Evolutionary conservation across 257 asterid species (phyloP).

Genomic region (Rehmannia glutinosa): DNA sequence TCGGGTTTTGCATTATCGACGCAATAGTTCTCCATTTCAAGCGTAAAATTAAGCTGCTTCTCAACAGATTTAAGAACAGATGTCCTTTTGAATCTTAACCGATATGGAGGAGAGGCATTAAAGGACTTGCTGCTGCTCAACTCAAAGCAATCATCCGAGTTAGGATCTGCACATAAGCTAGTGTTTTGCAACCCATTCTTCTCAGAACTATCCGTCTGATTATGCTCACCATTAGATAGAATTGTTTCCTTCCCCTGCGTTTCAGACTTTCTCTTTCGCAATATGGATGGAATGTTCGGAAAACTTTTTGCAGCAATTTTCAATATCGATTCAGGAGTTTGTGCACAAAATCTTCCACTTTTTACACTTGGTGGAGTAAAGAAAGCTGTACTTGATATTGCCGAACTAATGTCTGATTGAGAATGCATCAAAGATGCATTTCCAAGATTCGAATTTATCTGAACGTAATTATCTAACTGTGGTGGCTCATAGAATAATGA

Average conservation of each 20-base stretch:
- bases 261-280: slow-evolving; percentile 66
- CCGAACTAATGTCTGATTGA: slow-evolving; percentile 39
- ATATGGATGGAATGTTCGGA: slow-evolving; percentile 82
- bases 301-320: slow-evolving; percentile 81
- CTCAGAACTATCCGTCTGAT: too few species aligned
- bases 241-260: slow-evolving; percentile 30
- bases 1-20: slow-evolving; percentile 31
- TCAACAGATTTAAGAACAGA: slow-evolving; percentile 68
- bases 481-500: slow-evolving; percentile 80
- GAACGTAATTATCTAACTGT: slow-evolving; percentile 27
- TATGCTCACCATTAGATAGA: slow-evolving; percentile 25
- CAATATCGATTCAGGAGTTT: slow-evolving; percentile 81
- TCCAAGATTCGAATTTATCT: slow-evolving; percentile 33
- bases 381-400: slow-evolving; percentile 36
- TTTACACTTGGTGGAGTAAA: slow-evolving; percentile 68
- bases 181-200: too few species aligned
- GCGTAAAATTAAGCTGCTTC: slow-evolving; percentile 83
- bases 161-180: too few species aligned
- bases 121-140: slow-evolving; percentile 37
- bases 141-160: slow-evolving; percentile 28
- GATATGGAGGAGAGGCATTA: slow-evolving; percentile 88
- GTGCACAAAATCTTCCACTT: slow-evolving; percentile 34
- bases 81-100: slow-evolving; percentile 65
- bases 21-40: slow-evolving; percentile 27
- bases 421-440: slow-evolving; percentile 35